Conservation (phyloP, 495 filamentous ascomycete species). For the Recurvomyces mirabilis region DNA sequence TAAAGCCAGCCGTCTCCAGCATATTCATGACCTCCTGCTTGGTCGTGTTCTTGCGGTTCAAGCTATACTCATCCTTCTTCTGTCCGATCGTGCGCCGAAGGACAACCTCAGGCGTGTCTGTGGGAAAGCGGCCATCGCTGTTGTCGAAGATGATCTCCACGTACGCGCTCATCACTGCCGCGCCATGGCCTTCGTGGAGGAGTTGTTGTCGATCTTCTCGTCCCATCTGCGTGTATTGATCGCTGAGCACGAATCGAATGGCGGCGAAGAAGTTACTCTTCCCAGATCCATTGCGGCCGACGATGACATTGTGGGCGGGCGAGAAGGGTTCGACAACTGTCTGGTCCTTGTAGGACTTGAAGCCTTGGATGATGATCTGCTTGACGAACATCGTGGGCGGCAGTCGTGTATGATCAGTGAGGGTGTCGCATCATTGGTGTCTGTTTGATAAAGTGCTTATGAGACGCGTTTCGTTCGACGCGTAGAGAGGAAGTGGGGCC, state of each 20-base stretch:
- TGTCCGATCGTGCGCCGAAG: slow-evolving; percentile 87
- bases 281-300: slow-evolving; percentile 96
- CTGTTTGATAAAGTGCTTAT: too few species aligned
- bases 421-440: too few species aligned
- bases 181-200: slow-evolving; percentile 91
- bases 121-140: slow-evolving; percentile 88
- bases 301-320: slow-evolving; percentile 95
- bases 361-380: slow-evolving; percentile 99
- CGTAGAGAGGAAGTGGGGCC: too few species aligned
- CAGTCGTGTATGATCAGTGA: background rate
- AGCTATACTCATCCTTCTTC: slow-evolving; percentile 97
- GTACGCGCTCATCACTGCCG: slow-evolving; percentile 97
- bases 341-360: slow-evolving; percentile 99
- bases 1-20: slow-evolving; percentile 92
- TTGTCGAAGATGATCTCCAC: slow-evolving; percentile 99
- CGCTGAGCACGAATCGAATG: slow-evolving; percentile 95
- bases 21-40: slow-evolving; percentile 92
- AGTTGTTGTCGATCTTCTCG: slow-evolving; percentile 92
- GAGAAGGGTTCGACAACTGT: slow-evolving; percentile 98
- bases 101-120: slow-evolving; percentile 79
- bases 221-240: slow-evolving; percentile 91
- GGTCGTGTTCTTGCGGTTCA: slow-evolving; percentile 91
- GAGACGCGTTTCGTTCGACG: too few species aligned
- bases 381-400: slow-evolving; percentile 90
- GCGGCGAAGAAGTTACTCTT: slow-evolving; percentile 99